Evolutionary conservation across 768 basidiomycete species (phyloP).

Genomic region (Hypsizygus marmoreus): DNA sequence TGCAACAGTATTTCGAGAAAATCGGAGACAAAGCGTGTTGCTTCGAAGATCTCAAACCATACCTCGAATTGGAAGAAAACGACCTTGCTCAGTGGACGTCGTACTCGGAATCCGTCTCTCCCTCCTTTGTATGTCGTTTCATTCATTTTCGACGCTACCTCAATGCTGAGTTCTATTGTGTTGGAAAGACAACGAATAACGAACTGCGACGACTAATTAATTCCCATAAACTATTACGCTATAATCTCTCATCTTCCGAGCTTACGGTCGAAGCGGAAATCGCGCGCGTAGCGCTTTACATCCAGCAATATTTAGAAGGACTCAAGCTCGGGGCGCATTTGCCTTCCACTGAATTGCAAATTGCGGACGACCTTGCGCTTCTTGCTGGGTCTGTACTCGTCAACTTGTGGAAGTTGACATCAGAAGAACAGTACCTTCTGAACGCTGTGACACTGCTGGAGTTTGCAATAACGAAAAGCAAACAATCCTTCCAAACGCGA

Average conservation of each 20-base stretch:
- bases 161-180: conserved; percentile 1
- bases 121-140: conserved; percentile 46
- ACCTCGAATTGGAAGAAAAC: conserved; percentile 51
- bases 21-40: conserved; percentile 85
- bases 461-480: conserved; percentile 69
- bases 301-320: conserved; percentile 63
- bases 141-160: conserved; percentile 1
- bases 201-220: conserved; percentile 74
- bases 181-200: conserved; percentile 45
- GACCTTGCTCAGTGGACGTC: conserved; percentile 52
- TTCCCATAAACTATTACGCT: conserved; percentile 71
- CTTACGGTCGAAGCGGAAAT: conserved; percentile 60
- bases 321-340: conserved; percentile 68
- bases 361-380: conserved; percentile 82
- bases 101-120: conserved; percentile 50
- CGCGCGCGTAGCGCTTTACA: conserved; percentile 50
- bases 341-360: conserved; percentile 79
- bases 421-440: conserved; percentile 59
- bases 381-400: conserved; percentile 72
- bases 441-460: conserved; percentile 70
- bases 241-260: conserved; percentile 50
- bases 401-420: conserved; percentile 59
- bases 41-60: conserved; percentile 81
- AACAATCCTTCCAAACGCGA: conserved; percentile 77
- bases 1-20: conserved; percentile 68